phyloP scores from a whole-genome alignment of 306 rosid species.

The Corylus heterophylla region DNA sequence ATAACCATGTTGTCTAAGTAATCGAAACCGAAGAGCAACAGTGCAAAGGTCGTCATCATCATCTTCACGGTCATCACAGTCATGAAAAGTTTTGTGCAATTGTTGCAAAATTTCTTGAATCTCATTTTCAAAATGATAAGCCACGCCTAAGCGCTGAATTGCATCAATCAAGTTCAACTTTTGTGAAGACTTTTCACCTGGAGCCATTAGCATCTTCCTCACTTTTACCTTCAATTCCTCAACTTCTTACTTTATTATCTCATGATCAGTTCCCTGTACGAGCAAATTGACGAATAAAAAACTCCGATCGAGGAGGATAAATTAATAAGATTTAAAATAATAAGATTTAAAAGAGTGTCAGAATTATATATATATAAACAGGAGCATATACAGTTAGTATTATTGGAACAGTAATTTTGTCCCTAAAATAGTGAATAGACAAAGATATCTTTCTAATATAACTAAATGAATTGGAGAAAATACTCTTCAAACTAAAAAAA shows the following conservation, averaged over 20 bases:
- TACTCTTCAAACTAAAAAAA: too few species aligned
- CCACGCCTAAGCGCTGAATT: slow-evolving; percentile 38
- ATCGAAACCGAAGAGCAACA: slow-evolving; percentile 43
- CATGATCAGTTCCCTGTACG: neutral
- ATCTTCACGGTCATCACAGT: neutral
- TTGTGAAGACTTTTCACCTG: neutral
- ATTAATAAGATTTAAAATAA: neutral
- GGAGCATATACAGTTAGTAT: too few species aligned
- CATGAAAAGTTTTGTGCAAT: neutral
- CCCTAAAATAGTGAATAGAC: too few species aligned
- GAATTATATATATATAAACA: too few species aligned
- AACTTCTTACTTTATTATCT: neutral
- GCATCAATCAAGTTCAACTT: slow-evolving; percentile 30
- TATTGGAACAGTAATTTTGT: too few species aligned
- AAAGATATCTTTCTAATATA: too few species aligned
- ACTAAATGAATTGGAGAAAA: too few species aligned
- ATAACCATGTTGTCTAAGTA: slow-evolving; percentile 47
- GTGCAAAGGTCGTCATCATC: slow-evolving; percentile 17
- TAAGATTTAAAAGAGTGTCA: too few species aligned
- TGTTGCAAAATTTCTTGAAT: slow-evolving; percentile 17
- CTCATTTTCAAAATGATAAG: slow-evolving; percentile 35
- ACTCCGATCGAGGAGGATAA: too few species aligned
- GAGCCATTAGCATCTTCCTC: slow-evolving; percentile 22
- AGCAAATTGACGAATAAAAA: neutral
- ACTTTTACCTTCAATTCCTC: slow-evolving; percentile 33